phyloP scores from a whole-genome alignment of 768 basidiomycete species.

The Mycena chlorophos region DNA sequence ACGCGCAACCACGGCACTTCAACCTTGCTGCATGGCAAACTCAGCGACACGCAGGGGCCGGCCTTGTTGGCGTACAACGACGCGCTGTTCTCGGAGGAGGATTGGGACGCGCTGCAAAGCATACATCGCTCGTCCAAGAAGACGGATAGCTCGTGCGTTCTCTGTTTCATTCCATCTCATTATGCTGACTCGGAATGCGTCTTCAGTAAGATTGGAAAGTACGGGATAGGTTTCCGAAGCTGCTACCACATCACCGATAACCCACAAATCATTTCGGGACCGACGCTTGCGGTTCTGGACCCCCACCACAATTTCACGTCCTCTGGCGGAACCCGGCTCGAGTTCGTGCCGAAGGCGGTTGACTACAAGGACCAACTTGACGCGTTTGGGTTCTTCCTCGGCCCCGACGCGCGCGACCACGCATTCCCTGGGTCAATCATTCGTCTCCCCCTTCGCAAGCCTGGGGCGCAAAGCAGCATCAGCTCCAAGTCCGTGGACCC shows the following conservation, averaged over 20 bases:
- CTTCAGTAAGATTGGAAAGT: constrained; percentile 52
- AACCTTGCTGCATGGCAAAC: constrained; percentile 28
- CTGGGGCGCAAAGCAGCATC: constrained; percentile 31
- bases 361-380: constrained; percentile 34
- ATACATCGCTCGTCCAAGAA: constrained; percentile 50
- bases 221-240: constrained; percentile 51
- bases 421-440: constrained; percentile 44
- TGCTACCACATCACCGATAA: constrained; percentile 54
- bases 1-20: constrained; percentile 29
- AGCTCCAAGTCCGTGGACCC: constrained; percentile 34
- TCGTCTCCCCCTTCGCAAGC: constrained; percentile 45
- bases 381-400: constrained; percentile 31
- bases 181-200: neutral
- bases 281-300: constrained; percentile 43
- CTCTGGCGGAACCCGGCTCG: constrained; percentile 33
- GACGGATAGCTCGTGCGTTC: constrained; percentile 42
- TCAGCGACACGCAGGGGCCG: constrained; percentile 40
- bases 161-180: neutral
- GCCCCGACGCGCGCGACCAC: constrained; percentile 13
- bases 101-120: constrained; percentile 46
- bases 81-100: constrained; percentile 38
- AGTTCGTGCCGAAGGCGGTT: constrained; percentile 26
- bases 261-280: constrained; percentile 48
- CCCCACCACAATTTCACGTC: constrained; percentile 35
- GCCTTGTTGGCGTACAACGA: constrained; percentile 51